Evolutionary conservation across 768 basidiomycete species (phyloP), one percentile per base, ranked within the genome.

Genomic region (Epithele typhae): DNA sequence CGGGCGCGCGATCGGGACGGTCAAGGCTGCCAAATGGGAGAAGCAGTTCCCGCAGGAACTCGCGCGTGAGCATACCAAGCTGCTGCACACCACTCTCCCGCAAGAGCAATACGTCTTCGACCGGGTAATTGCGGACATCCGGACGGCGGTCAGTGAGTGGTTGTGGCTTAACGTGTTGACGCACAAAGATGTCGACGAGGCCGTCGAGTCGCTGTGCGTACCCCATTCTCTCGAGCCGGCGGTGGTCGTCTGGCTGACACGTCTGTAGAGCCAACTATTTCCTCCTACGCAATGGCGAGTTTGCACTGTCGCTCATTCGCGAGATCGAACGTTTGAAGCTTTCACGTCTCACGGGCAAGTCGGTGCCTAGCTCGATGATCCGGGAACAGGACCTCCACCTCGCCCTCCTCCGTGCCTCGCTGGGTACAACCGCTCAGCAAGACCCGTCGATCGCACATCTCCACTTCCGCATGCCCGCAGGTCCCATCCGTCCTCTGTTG

Each of bases 121-220:
- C 60, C 68, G 73, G 25, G 77, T 83, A 48, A 79, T 96, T 27
- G 68, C 78, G 15, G 79, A 84, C 49, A 88, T 93, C 30, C 71
- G 92, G 48, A 84, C 76, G 1, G 82, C 85, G 47, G 78, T 94
- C 41, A 87, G 91, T 60, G 93, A 96, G 71, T 96, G 92, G 92
- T 71, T 96, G 1, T 96, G 92, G 93, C 64, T 81, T 19, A 91
- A 93, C 58, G 84, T 95, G 30, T 70, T 96, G 42, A 94, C 91
- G 2, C 76, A 76, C 57, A 77, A 79, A 55, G 90, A 92, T 51
- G 84, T 94, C 1, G 83, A 87, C 52, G 85, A 86, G 19, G 85
- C 92, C 0, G 80, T 95, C 17, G 81, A 92, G 55, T 87, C 89
- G 11, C 62, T 94, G 92, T 92, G 64, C 62, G 88, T 67, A 1